Base-by-base conservation (phyloP, 2,329 filamentous ascomycete genomes). In the Apiospora arundinis region DNA sequence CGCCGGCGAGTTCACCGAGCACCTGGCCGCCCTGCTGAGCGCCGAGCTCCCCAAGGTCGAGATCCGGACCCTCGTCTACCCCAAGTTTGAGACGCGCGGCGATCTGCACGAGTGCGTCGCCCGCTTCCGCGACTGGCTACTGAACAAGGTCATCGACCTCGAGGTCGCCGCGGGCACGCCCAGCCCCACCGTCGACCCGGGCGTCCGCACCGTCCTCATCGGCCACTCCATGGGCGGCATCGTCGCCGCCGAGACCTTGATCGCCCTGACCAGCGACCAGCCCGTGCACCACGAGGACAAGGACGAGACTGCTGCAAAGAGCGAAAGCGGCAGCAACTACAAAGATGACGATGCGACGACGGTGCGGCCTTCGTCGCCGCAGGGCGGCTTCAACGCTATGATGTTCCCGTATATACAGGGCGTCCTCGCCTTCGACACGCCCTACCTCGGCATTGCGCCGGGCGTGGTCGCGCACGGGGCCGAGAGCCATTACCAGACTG, bases 341-440 rank as follows among this genome's bases (percentile, higher is more conserved):
- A 82, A 83, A 76, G 83, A 82, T 46, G 80, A 82, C 69, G 66
- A 69, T 23, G 40, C 40, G 25, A 48, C 42, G 12, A 69, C 37
- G 32, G 65, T 40, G 5, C 46, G 42, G n/a, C 60, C 25, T 6
- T 44, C 48, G 18, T 63, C 49, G 72, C 70, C 77, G 18, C 72
- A 77, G 14, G 73, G 76, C 2, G 69, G 67, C 45, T 83, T 89
- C 72, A 92, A 88, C 77, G 82, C 83, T 44, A 90, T 97, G 80
- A 95, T 98, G 92, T 98, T 98, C 80, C 95, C 95, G 1, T 95
- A 95, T 81, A 91, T 98, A 74, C 93, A 95, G 82, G 95, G 93
- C 75, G 90, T 98, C 37, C 88, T 98, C 67, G 94, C 95, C 68
- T 97, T 98, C 80, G 95, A 98, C 82, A 99, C 96, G 0, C 96